These are phyloP conservation scores for Candida takata DNA, from an alignment of 805 yeast genomes.

Conservation along the genomic window DNA sequence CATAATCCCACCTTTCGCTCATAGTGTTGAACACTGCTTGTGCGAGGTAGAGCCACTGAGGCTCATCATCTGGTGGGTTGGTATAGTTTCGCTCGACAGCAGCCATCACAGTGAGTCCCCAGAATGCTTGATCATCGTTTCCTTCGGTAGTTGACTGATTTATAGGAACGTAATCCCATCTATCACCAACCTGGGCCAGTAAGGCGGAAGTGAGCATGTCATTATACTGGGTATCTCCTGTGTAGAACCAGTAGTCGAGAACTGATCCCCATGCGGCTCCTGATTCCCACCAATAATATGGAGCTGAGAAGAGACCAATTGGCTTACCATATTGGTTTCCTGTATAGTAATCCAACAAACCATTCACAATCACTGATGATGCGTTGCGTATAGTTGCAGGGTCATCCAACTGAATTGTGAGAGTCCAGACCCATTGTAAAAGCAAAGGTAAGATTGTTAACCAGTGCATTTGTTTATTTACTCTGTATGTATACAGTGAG, in stretches of 20 bases:
- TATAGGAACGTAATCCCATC: constrained; percentile 75
- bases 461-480: too few species aligned
- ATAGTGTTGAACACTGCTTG: constrained; percentile 90
- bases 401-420: background rate
- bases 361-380: constrained; percentile 53
- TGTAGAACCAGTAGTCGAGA: constrained; percentile 68
- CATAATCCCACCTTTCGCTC: constrained; percentile 88
- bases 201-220: constrained; percentile 53
- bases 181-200: constrained; percentile 64
- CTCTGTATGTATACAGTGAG: too few species aligned
- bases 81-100: constrained; percentile 88
- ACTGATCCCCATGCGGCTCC: constrained; percentile 92
- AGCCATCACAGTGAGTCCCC: constrained; percentile 91
- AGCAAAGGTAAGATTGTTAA: too few species aligned
- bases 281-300: constrained; percentile 99
- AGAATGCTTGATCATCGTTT: constrained; percentile 95
- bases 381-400: background rate
- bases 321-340: constrained; percentile 65
- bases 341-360: constrained; percentile 76
- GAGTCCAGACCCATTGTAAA: constrained; percentile 2
- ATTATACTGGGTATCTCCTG: constrained; percentile 64
- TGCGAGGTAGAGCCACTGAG: constrained; percentile 76
- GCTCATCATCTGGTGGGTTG: constrained; percentile 52
- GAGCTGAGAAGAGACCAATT: constrained; percentile 79
- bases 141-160: constrained; percentile 92